Conservation (phyloP, 148 eudicot species). For the Rhododendron simsii region DNA sequence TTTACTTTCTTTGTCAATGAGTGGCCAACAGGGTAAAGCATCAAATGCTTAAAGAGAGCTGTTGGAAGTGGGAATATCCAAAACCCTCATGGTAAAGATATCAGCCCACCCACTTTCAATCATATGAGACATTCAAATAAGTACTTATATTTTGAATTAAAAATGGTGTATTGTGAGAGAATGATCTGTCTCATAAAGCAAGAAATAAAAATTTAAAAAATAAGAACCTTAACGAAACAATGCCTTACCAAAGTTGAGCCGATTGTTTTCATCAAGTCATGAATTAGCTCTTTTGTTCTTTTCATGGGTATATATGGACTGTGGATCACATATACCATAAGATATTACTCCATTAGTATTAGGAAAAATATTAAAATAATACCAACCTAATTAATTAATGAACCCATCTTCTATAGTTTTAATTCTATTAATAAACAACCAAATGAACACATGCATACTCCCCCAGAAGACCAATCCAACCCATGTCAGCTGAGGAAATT, state of each 20-base stretch:
- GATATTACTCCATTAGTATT: neutral
- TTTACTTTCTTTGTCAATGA: constrained; percentile 8
- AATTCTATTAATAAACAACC: neutral
- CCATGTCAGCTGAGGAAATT: neutral
- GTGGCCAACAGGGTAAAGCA: constrained; percentile 14
- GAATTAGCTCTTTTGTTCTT: neutral
- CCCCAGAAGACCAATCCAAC: neutral
- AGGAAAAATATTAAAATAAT: neutral
- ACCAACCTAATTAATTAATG: neutral
- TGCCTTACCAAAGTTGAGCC: neutral
- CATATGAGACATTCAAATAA: neutral
- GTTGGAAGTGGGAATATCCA: neutral
- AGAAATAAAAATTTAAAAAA: too few relatives aligned
- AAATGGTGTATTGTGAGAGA: too few relatives aligned
- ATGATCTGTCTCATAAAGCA: too few relatives aligned
- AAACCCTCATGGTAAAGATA: neutral
- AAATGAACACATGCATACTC: neutral
- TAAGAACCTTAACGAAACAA: too few relatives aligned
- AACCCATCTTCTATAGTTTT: neutral
- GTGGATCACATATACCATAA: neutral
- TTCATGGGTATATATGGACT: neutral
- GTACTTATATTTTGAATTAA: too few relatives aligned
- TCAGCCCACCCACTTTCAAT: neutral
- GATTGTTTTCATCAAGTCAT: neutral
- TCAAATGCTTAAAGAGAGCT: constrained; percentile 11